Conservation (phyloP, 352 stramenopile species). For the Pythium sp. region DNA sequence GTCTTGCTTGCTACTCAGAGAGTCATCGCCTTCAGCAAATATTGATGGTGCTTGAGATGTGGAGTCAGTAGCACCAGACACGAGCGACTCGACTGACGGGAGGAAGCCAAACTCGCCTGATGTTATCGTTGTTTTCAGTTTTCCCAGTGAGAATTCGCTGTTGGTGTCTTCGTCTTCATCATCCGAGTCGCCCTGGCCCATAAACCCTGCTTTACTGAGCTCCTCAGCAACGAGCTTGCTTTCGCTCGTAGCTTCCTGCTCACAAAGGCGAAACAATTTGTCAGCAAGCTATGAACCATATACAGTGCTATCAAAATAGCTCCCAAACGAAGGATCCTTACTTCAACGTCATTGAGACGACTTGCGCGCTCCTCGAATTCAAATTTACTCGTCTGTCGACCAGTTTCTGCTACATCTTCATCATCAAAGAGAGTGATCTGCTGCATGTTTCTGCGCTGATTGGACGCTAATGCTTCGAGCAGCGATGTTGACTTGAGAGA, state of each 20-base stretch:
- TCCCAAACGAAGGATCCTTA: neutral
- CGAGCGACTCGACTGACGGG: neutral
- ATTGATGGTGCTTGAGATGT: neutral
- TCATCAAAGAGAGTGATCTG: conserved; percentile 10
- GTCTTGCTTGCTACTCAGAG: neutral
- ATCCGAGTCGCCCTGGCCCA: conserved; percentile 6
- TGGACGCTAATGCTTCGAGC: conserved; percentile 34
- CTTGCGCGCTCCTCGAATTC: neutral
- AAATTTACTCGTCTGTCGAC: neutral
- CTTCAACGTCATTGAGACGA: neutral
- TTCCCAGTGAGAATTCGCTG: neutral
- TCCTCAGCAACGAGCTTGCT: neutral
- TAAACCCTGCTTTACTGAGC: neutral
- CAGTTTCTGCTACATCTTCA: conserved; percentile 2
- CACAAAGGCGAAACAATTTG: neutral
- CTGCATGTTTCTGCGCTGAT: conserved; percentile 2
- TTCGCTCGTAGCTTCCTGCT: neutral
- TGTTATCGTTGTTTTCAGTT: neutral
- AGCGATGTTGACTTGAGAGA: conserved; percentile 32
- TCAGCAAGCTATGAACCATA: neutral
- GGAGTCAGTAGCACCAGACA: neutral
- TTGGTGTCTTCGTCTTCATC: conserved; percentile 1
- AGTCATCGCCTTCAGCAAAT: neutral
- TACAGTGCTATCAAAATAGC: neutral
- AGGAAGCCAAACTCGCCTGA: neutral